These are phyloP conservation scores for Microstroma glucosiphilum DNA, from an alignment of 1,284 basidiomycete species.

Conservation along the genomic window DNA sequence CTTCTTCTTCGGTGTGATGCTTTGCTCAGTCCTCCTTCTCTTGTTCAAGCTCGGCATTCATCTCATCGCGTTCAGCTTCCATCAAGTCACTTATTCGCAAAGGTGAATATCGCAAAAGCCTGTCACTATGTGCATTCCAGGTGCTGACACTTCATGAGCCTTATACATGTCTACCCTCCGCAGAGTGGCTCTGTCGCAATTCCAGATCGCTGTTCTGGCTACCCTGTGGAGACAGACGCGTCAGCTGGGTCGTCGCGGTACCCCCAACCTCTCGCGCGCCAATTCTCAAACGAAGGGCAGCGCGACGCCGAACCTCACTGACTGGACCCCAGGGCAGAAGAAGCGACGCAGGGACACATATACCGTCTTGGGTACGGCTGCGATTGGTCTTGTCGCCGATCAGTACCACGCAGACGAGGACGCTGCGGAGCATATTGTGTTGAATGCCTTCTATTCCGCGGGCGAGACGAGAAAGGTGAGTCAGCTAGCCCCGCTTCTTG, in stretches of 20 bases:
- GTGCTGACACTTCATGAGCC: too few relatives aligned
- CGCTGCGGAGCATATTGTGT: slow-evolving; percentile 64
- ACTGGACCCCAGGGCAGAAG: too few relatives aligned
- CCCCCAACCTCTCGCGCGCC: too few relatives aligned
- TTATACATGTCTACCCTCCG: too few relatives aligned
- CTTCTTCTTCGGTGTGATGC: slow-evolving; percentile 62
- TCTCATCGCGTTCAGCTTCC: slow-evolving; percentile 63
- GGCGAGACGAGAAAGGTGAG: slow-evolving; percentile 67
- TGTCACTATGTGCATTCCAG: too few relatives aligned
- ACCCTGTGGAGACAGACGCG: slow-evolving; percentile 65
- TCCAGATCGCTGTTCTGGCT: slow-evolving; percentile 67
- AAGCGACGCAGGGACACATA: too few relatives aligned
- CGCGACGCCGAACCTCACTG: too few relatives aligned
- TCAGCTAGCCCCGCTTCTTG: neutral
- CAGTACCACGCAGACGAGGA: neutral
- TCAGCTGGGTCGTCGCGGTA: slow-evolving; percentile 54
- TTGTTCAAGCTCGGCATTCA: slow-evolving; percentile 83
- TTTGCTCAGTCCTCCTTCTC: slow-evolving; percentile 67
- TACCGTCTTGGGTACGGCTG: too few relatives aligned
- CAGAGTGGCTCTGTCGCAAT: slow-evolving; percentile 73
- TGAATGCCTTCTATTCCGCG: slow-evolving; percentile 67
- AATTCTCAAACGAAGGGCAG: too few relatives aligned
- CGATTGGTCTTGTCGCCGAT: too few relatives aligned
- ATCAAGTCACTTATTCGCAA: slow-evolving; percentile 80
- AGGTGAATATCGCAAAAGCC: slow-evolving; percentile 5